These are phyloP conservation scores for Malassezia vespertilionis DNA, from an alignment of 1,284 basidiomycete species.

Conservation along the genomic window DNA sequence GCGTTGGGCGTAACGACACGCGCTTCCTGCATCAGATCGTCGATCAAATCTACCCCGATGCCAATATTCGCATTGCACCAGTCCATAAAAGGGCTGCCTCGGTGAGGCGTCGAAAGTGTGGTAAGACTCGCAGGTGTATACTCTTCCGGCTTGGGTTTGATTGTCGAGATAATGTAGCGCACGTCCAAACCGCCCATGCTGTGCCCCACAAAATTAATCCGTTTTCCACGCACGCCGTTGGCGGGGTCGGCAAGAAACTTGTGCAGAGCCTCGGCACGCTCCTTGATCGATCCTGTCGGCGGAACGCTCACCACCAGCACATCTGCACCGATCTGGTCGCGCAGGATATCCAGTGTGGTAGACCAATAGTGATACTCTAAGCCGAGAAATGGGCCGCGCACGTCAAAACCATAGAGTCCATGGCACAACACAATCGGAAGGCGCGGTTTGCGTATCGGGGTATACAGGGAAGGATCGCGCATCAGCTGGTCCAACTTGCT, in stretches of 20 bases:
- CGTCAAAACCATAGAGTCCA: constrained; percentile 79
- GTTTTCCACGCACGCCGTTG: constrained; percentile 53
- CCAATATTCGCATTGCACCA: constrained; percentile 61
- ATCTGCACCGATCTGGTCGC: constrained; percentile 73
- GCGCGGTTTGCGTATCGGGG: constrained; percentile 53
- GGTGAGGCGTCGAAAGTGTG: constrained; percentile 83
- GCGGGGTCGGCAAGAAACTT: constrained; percentile 61
- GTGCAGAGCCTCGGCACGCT: constrained; percentile 70
- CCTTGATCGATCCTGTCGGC: constrained; percentile 78
- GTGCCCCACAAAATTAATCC: constrained; percentile 85
- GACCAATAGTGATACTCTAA: constrained; percentile 84
- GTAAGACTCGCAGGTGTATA: constrained; percentile 81
- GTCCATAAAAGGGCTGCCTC: constrained; percentile 96
- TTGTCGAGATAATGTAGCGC: constrained; percentile 74
- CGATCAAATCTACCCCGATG: constrained; percentile 40
- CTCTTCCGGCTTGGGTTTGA: constrained; percentile 63
- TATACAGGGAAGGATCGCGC: constrained; percentile 7
- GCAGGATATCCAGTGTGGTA: constrained; percentile 69
- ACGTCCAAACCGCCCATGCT: constrained; percentile 61
- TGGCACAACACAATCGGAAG: constrained; percentile 90
- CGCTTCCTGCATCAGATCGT: constrained; percentile 31
- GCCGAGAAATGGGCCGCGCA: constrained; percentile 62
- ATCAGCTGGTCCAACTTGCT: constrained; percentile 11
- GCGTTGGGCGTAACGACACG: constrained; percentile 9
- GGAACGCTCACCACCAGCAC: constrained; percentile 93